Conservation (phyloP, 495 filamentous ascomycete genomes). For the Aspergillus cavernicola region DNA sequence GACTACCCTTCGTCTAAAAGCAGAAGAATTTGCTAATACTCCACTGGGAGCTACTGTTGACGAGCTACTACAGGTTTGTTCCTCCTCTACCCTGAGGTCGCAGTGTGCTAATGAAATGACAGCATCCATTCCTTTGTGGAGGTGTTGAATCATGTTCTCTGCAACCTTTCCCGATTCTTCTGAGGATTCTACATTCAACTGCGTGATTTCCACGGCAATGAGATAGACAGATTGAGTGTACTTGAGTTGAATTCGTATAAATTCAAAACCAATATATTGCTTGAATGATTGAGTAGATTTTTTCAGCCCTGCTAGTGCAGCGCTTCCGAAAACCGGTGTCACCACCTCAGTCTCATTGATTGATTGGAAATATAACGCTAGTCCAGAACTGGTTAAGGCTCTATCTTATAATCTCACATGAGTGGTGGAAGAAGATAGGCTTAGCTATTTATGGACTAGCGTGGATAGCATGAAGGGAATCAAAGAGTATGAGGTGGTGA, state of each 20-base stretch:
- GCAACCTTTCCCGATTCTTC: background rate
- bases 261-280: too few relatives aligned
- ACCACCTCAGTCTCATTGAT: background rate
- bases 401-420: background rate
- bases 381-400: background rate
- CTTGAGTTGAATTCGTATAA: too few relatives aligned
- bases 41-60: background rate
- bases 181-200: background rate
- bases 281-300: too few relatives aligned
- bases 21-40: background rate
- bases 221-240: too few relatives aligned
- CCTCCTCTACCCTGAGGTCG: background rate
- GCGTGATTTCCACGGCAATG: background rate
- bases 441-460: background rate
- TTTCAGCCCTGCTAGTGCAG: too few relatives aligned
- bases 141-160: background rate
- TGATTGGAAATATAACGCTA: background rate
- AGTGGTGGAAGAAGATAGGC: background rate
- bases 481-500: background rate
- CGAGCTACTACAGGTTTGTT: slow-evolving; percentile 2
- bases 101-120: background rate
- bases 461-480: background rate
- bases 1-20: background rate
- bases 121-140: background rate
- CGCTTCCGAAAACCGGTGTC: background rate